Evolutionary conservation across 2,329 filamentous ascomycete species (phyloP).

Genomic region (Acrocalymma vagum): DNA sequence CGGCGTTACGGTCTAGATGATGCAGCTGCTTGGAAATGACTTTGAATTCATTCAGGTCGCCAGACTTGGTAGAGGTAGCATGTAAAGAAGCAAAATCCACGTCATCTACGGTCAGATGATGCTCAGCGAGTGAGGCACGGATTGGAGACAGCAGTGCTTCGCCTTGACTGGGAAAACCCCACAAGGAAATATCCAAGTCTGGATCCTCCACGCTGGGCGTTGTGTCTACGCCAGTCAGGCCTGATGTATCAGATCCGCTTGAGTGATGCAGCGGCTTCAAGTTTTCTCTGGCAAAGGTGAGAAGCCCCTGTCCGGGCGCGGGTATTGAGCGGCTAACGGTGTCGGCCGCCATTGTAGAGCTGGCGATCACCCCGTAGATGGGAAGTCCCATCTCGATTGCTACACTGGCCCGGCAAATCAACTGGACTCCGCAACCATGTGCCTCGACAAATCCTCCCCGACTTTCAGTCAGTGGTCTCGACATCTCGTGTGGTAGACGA

Average conservation of each 20-base stretch:
- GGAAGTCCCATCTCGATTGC: constrained; percentile 46
- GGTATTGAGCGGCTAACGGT: constrained; percentile 48
- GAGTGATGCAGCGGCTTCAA: neutral
- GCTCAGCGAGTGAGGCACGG: constrained; percentile 90
- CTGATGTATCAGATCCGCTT: too few species aligned
- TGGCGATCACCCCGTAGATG: constrained; percentile 45
- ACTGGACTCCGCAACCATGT: constrained; percentile 46
- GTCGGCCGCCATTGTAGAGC: constrained; percentile 44
- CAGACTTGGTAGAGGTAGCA: constrained; percentile 83
- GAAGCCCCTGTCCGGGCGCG: constrained; percentile 48
- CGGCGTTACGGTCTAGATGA: constrained; percentile 90
- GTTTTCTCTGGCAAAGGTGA: constrained; percentile 38
- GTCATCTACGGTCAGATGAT: constrained; percentile 94
- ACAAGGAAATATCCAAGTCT: too few species aligned
- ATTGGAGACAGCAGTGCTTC: constrained; percentile 69
- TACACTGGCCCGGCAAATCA: constrained; percentile 42
- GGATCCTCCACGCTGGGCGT: too few species aligned
- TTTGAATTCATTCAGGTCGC: constrained; percentile 89
- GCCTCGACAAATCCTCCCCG: constrained; percentile 49
- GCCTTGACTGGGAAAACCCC: neutral
- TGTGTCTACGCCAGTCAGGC: too few species aligned
- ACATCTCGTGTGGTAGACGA: constrained; percentile 42
- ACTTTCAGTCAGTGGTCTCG: constrained; percentile 42
- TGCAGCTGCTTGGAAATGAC: constrained; percentile 93
- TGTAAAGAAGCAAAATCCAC: constrained; percentile 96